A percentile compares a stretch with the other conserved stretches of the same genome.
Evolutionary conservation across 2,329 filamentous ascomycete genomes (phyloP).

Genomic region (Fusarium graminum): DNA sequence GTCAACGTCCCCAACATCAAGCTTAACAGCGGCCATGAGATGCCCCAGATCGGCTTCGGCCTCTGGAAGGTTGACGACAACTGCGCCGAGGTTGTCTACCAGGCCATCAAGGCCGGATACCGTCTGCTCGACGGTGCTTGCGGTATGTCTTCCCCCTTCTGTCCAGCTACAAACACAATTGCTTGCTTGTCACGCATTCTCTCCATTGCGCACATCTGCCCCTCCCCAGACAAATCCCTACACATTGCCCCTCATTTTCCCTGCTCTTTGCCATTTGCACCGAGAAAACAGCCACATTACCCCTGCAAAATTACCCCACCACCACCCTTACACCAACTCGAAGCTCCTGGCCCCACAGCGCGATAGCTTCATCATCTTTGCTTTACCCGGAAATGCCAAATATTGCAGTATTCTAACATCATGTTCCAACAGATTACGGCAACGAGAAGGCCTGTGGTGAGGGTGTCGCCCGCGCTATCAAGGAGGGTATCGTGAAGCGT

Average conservation of each 20-base stretch:
- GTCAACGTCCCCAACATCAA: slow-evolving; percentile 63
- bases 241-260: slow-evolving; percentile 25
- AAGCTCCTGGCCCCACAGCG: slow-evolving; percentile 25
- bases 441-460: slow-evolving; percentile 84
- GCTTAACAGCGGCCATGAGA: slow-evolving; percentile 74
- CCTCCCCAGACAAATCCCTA: slow-evolving; percentile 33
- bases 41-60: slow-evolving; percentile 82
- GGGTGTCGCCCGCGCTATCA: slow-evolving; percentile 82
- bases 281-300: slow-evolving; percentile 45
- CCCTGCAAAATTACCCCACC: slow-evolving; percentile 45
- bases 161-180: slow-evolving; percentile 6
- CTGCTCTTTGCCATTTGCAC: slow-evolving; percentile 41
- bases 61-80: slow-evolving; percentile 87
- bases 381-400: slow-evolving; percentile 11
- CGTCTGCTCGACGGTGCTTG: slow-evolving; percentile 71
- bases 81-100: slow-evolving; percentile 82
- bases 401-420: slow-evolving; percentile 18
- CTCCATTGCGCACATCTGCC: slow-evolving; percentile 23
- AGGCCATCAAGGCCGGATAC: slow-evolving; percentile 75
- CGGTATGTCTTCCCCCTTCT: slow-evolving; percentile 58
- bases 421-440: slow-evolving; percentile 75
- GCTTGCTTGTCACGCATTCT: slow-evolving; percentile 11
- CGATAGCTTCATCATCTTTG: slow-evolving; percentile 37
- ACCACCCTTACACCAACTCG: slow-evolving; percentile 14
- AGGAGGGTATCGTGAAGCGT: slow-evolving; percentile 83